A percentile compares a stretch with the other conserved stretches of the same genome.
Evolutionary conservation across 805 yeast species (phyloP).

Genomic region (Candida arabinofermentans): DNA sequence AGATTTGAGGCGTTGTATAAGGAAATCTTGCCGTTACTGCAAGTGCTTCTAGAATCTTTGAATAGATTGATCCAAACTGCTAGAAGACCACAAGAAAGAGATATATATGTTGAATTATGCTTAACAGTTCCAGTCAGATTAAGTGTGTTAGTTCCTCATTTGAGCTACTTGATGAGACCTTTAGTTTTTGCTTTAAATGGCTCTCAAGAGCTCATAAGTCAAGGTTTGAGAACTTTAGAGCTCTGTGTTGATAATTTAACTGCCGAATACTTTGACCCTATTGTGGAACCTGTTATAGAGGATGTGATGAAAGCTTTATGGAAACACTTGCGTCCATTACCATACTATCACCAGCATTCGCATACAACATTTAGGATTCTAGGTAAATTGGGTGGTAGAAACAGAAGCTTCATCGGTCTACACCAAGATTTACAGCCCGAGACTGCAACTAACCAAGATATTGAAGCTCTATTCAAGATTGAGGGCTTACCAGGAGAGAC

Average conservation of each 20-base stretch:
- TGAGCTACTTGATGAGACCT: constrained; percentile 85
- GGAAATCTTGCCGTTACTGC: constrained; percentile 87
- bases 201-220: constrained; percentile 85
- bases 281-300: constrained; percentile 91
- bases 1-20: constrained; percentile 90
- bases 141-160: constrained; percentile 89
- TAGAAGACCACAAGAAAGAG: constrained; percentile 84
- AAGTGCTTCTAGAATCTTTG: constrained; percentile 78
- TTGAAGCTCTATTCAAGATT: constrained; percentile 63
- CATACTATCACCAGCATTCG: constrained; percentile 91
- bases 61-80: constrained; percentile 82
- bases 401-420: constrained; percentile 77
- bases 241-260: constrained; percentile 94
- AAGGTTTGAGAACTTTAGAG: constrained; percentile 92
- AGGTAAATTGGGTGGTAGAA: constrained; percentile 96
- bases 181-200: constrained; percentile 88
- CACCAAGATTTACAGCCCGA: constrained; percentile 60
- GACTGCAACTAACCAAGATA: constrained; percentile 55
- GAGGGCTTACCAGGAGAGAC: constrained; percentile 62
- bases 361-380: constrained; percentile 90
- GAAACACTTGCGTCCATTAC: constrained; percentile 86
- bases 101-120: constrained; percentile 91
- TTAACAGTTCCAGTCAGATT: constrained; percentile 93
- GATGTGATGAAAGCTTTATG: constrained; percentile 93
- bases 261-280: constrained; percentile 95